phyloP scores from a whole-genome alignment of 345 rosid genomes.

The Populus ilicifolia region DNA sequence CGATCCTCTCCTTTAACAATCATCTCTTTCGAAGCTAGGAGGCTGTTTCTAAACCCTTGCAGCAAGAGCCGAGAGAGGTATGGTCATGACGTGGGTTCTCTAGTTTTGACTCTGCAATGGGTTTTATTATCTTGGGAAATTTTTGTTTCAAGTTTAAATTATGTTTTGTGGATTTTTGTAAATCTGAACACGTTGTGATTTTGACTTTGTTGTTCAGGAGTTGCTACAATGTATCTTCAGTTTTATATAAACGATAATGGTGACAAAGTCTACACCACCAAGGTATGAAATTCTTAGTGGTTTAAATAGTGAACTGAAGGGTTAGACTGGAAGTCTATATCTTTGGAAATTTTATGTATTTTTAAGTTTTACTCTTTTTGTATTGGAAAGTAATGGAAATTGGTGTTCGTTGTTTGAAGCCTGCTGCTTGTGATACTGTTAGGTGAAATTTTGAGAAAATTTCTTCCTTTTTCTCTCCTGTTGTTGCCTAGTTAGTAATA shows the following conservation, averaged over 20 bases:
- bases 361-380: background rate
- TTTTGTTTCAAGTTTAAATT: background rate
- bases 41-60: background rate
- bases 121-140: background rate
- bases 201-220: background rate
- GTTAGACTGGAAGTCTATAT: background rate
- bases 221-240: constrained; percentile 59
- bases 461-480: too few species aligned
- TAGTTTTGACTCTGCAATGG: background rate
- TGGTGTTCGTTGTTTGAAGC: background rate
- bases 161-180: background rate
- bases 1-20: background rate
- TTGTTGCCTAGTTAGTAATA: too few species aligned
- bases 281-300: constrained; percentile 30
- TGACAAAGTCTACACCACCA: constrained; percentile 75
- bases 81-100: background rate
- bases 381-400: background rate
- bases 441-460: background rate
- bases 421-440: background rate
- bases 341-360: background rate
- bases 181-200: background rate
- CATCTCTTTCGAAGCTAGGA: background rate
- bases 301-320: background rate
- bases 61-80: background rate
- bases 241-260: constrained; percentile 78